Conservation (phyloP, 352 stramenopile species). For the Phytophthora palmivora region DNA sequence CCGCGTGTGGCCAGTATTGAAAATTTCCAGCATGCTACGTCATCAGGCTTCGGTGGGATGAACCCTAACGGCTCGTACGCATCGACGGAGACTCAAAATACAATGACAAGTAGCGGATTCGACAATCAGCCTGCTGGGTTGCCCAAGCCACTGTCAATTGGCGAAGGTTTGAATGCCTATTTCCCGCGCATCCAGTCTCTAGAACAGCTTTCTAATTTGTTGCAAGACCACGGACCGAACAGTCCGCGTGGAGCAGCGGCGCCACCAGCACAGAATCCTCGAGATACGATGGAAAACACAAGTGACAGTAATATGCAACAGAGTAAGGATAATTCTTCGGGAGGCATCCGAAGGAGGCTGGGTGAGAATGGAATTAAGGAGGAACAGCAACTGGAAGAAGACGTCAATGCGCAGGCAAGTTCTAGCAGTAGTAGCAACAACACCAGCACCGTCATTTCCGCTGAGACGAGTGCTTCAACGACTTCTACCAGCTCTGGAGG, state of each 20-base stretch:
- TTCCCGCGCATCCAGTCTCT: conserved; percentile 83
- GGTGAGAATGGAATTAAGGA: conserved; percentile 33
- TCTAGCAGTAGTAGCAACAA: conserved; percentile 17
- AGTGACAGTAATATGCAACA: conserved; percentile 22
- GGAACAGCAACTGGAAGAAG: conserved; percentile 44
- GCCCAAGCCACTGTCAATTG: conserved; percentile 69
- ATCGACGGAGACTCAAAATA: conserved; percentile 28
- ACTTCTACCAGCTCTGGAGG: conserved; percentile 17
- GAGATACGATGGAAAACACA: conserved; percentile 25
- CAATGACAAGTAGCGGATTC: conserved; percentile 37
- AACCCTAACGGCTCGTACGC: conserved; percentile 34
- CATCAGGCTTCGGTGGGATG: conserved; percentile 39
- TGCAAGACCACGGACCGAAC: conserved; percentile 67
- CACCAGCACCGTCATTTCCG: conserved; percentile 15
- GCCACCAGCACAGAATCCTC: conserved; percentile 10
- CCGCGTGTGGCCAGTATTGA: conserved; percentile 85
- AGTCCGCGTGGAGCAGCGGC: conserved; percentile 43
- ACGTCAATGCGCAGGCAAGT: conserved; percentile 24
- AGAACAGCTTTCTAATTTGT: conserved; percentile 73
- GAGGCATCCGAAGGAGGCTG: conserved; percentile 26
- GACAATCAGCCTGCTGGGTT: conserved; percentile 36
- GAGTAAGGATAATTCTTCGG: conserved; percentile 18
- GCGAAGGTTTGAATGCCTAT: conserved; percentile 71
- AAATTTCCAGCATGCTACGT: conserved; percentile 63
- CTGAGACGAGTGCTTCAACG: conserved; percentile 14